Conservation (phyloP, 2,329 filamentous ascomycete genomes). For the Colletotrichum tropicicola region DNA sequence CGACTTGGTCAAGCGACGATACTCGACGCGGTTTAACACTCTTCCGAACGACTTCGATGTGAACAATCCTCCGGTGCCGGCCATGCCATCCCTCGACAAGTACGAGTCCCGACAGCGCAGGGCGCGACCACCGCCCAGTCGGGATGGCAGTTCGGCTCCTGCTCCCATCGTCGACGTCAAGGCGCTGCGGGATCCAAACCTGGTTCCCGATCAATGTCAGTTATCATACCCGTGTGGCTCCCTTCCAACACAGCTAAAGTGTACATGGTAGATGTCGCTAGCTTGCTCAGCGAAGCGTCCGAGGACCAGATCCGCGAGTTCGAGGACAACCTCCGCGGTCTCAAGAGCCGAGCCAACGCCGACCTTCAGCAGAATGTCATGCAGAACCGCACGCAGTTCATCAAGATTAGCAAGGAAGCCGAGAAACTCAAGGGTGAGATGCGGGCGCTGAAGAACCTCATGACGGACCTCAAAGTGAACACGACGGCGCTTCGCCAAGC, state of each 20-base stretch:
- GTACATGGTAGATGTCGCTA: conserved; percentile 65
- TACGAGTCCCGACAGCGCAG: conserved; percentile 61
- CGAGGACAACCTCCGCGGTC: conserved; percentile 77
- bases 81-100: conserved; percentile 67
- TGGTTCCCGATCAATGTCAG: conserved; percentile 82
- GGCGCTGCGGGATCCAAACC: conserved; percentile 79
- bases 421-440: conserved; percentile 98
- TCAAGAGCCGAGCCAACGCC: conserved; percentile 80
- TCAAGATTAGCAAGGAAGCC: conserved; percentile 98
- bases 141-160: conserved; percentile 55
- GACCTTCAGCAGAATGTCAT: conserved; percentile 96
- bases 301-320: conserved; percentile 88
- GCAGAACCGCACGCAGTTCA: conserved; percentile 97
- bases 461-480: conserved; percentile 89
- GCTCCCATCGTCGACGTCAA: conserved; percentile 78
- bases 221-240: conserved; percentile 17
- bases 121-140: conserved; percentile 62
- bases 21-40: conserved; percentile 91
- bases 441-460: conserved; percentile 87
- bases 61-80: conserved; percentile 77
- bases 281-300: conserved; percentile 82
- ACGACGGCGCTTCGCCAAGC: conserved; percentile 71
- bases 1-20: conserved; percentile 92
- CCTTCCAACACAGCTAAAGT: conserved; percentile 20
- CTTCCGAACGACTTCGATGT: conserved; percentile 74